Base-by-base conservation (phyloP, 441 rosid species). In the Daphne laureola region DNA sequence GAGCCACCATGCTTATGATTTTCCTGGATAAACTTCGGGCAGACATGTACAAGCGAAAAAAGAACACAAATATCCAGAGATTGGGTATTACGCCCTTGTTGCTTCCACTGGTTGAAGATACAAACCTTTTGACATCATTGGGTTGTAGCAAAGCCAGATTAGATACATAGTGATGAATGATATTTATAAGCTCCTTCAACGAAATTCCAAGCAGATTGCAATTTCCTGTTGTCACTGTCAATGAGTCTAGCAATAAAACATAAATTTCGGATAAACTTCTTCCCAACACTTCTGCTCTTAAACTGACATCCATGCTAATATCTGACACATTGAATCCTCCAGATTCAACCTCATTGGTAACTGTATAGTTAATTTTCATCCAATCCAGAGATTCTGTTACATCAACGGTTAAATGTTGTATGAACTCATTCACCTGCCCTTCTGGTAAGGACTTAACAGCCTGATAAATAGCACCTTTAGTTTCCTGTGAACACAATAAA, bases 341-440 rank as follows among this genome's bases (percentile, higher is more conserved):
- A 72, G 55, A 55, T 36, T 72, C 73, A 62, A 66, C 53, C 49
- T 67, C 70, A 65, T 64, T 73, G 60, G 58, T 55, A 59, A 57
- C 53, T 55, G 80, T 54, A 62, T 63, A 73, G 62, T 58, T 51
- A 43, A 21, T 59, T 70, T 77, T 73, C 73, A 90, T 69, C 99
- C 96, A 94, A 54, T 70, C 68, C 63, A 82, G 52, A 57, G 91
- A 73, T 67, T 81, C 78, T 53, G 78, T 73, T 51, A 86, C 46
- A 75, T 84, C 96, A 49, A 60, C 64, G 5, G 75, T 72, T 80
- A 90, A 74, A 61, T 75, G 76, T 63, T 56, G 73, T 58, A 90
- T 59, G 55, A 80, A 83, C 63, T 73, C 84, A 77, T 90, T 70
- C 36, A 78, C 90, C 75, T 87, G 99, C 60, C 94, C 96, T 79